Base-by-base conservation (phyloP, 2,329 filamentous ascomycete genomes). In the Blastomyces emzantsi region DNA sequence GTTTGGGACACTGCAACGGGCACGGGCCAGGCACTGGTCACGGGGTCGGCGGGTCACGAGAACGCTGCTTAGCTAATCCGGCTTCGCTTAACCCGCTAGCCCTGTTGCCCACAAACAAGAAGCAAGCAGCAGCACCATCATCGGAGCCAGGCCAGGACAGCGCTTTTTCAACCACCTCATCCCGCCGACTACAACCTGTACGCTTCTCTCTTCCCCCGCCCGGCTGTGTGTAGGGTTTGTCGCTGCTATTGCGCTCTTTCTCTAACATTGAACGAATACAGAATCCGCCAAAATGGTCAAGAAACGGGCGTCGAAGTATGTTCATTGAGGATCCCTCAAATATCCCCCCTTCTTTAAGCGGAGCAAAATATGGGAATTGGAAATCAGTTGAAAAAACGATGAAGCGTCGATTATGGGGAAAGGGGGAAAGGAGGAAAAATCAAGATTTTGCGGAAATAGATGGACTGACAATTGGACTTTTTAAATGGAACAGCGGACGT, bases 301-400 rank as follows among this genome's bases (percentile, higher is more conserved):
- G 83, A 89, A 89, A 83, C 83, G 86, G 79, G 85, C 86, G 77
- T 86, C 84, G 81, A 89, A 89, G 85, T 88, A 85, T 78, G 82
- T 76, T 67, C 66, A 63, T 61, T 64, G 19, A 70, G 69, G 65
- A 69, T 66, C 68, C 65, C 25, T 33, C 15, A 52, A 49, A 22
- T 33, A n/a, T 7, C 15, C 19, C 11, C 39, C 56, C 56, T 11
- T 39, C 43, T 28, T 58, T 11, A n/a, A 5, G 36, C 54, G 11
- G 33, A n/a, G 11, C 28, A 22, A 39, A 4, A 39, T 56, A 15
- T 3, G 7, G 19, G 54, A 39, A 39, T 56, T n/a, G 17, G 54
- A 39, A 39, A 56, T 19, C 6, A 13, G 22, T 52, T 25, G 19
- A 22, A 13, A 56, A 56, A 36, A 13, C 9, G 11, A 15, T 8